Percentiles rank a stretch among this genome's conserved stretches.
Evolutionary conservation across 2,329 filamentous ascomycete species (phyloP).

Genomic region (Stagonosporopsis tanaceti): DNA sequence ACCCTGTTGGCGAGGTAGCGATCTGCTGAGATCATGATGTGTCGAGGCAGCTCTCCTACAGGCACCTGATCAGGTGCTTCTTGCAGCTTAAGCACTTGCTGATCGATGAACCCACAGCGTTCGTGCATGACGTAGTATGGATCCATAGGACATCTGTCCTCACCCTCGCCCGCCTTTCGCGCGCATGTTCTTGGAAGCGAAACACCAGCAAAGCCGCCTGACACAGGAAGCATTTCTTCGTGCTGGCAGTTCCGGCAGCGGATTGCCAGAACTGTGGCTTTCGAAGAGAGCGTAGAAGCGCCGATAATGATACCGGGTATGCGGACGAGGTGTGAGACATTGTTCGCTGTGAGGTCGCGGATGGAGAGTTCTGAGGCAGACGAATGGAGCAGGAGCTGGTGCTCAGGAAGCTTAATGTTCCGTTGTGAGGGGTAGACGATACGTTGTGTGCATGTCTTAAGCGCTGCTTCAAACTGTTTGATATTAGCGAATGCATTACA

Average conservation of each 20-base stretch:
- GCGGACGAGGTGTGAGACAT: constrained; percentile 91
- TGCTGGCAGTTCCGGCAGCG: constrained; percentile 88
- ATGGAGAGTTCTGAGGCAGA: constrained; percentile 91
- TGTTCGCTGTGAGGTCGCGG: constrained; percentile 89
- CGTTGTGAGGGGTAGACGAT: constrained; percentile 85
- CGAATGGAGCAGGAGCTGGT: constrained; percentile 94
- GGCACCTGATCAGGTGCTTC: constrained; percentile 97
- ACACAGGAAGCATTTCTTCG: constrained; percentile 72
- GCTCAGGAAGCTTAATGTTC: constrained; percentile 77
- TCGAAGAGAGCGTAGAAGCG: constrained; percentile 94
- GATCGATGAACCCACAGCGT: constrained; percentile 92
- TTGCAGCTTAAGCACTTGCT: constrained; percentile 97
- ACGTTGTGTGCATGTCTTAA: constrained; percentile 89
- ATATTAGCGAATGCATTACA: constrained; percentile 23
- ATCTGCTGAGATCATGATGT: constrained; percentile 96
- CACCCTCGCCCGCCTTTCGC: constrained; percentile 69
- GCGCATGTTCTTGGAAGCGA: constrained; percentile 82
- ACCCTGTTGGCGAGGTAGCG: constrained; percentile 94
- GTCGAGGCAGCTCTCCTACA: constrained; percentile 91
- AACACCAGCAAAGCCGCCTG: constrained; percentile 87
- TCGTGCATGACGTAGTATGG: constrained; percentile 97
- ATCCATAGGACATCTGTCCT: constrained; percentile 87
- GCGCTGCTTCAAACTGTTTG: constrained; percentile 82
- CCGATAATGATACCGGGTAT: constrained; percentile 98
- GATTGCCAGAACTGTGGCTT: constrained; percentile 85